These are phyloP conservation scores for Trichocomaceae sp. DNA, from an alignment of 2,329 filamentous ascomycete genomes.

Conservation along the genomic window DNA sequence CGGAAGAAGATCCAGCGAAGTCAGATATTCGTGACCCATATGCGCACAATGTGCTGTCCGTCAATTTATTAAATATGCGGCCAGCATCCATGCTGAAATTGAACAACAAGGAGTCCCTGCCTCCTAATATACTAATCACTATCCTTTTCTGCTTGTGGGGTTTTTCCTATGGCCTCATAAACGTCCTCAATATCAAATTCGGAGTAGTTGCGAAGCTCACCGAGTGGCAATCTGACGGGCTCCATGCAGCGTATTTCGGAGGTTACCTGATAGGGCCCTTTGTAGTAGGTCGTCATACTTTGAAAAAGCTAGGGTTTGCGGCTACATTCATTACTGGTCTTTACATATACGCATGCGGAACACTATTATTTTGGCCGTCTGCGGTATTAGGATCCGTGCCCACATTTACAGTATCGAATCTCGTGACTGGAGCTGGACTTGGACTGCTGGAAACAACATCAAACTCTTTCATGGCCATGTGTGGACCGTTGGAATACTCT, in stretches of 20 bases:
- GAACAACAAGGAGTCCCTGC: neutral
- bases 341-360: constrained; percentile 53
- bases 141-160: constrained; percentile 5
- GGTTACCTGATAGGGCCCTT: constrained; percentile 19
- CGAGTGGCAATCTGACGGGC: neutral
- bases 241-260: constrained; percentile 4
- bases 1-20: neutral
- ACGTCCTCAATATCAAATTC: neutral
- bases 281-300: constrained; percentile 47
- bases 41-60: neutral
- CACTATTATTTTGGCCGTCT: constrained; percentile 59
- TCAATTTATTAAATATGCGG: constrained; percentile 2
- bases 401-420: constrained; percentile 56
- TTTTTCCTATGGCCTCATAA: neutral
- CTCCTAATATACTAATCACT: constrained; percentile 1
- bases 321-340: constrained; percentile 55
- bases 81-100: constrained; percentile 1
- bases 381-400: constrained; percentile 55
- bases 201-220: neutral
- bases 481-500: constrained; percentile 54
- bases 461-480: constrained; percentile 57
- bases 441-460: constrained; percentile 54
- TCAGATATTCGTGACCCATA: neutral
- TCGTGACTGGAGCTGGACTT: constrained; percentile 55
- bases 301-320: constrained; percentile 57